Evolutionary conservation across 2,329 filamentous ascomycete genomes (phyloP).

Genomic region (Hymenoscyphus repandus): DNA sequence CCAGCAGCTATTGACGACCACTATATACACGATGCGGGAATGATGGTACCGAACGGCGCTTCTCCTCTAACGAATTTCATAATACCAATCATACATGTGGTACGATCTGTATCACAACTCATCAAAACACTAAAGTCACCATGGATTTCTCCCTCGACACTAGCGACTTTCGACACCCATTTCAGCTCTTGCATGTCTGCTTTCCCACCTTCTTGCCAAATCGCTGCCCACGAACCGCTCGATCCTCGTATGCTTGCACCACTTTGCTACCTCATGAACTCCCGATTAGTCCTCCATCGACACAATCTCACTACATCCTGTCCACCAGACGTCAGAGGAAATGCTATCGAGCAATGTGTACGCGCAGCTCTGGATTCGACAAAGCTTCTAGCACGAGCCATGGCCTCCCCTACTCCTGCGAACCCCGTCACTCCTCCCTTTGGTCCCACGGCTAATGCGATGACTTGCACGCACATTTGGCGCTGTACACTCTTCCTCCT

Average conservation of each 20-base stretch:
- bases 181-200: conserved; percentile 69
- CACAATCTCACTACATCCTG: conserved; percentile 79
- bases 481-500: conserved; percentile 78
- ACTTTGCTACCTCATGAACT: conserved; percentile 73
- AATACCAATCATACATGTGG: conserved; percentile 74
- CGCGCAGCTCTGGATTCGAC: conserved; percentile 73
- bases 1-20: conserved; percentile 79
- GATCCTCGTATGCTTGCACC: conserved; percentile 71
- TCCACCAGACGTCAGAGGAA: conserved; percentile 56
- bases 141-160: conserved; percentile 58
- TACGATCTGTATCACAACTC: conserved; percentile 70
- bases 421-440: conserved; percentile 31
- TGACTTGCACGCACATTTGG: conserved; percentile 81
- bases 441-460: conserved; percentile 50
- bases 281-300: conserved; percentile 79
- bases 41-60: conserved; percentile 45
- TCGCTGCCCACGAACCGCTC: conserved; percentile 59
- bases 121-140: conserved; percentile 65
- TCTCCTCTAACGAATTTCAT: conserved; percentile 64
- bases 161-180: conserved; percentile 76
- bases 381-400: conserved; percentile 63
- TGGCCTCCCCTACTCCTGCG: conserved; percentile 38
- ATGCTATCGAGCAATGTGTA: conserved; percentile 74
- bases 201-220: conserved; percentile 71
- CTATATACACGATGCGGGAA: conserved; percentile 57